Percentiles rank a stretch among this genome's conserved stretches.
phyloP scores from a whole-genome alignment of 2,329 filamentous ascomycete species.

The Sporothrix brunneoviolacea region DNA sequence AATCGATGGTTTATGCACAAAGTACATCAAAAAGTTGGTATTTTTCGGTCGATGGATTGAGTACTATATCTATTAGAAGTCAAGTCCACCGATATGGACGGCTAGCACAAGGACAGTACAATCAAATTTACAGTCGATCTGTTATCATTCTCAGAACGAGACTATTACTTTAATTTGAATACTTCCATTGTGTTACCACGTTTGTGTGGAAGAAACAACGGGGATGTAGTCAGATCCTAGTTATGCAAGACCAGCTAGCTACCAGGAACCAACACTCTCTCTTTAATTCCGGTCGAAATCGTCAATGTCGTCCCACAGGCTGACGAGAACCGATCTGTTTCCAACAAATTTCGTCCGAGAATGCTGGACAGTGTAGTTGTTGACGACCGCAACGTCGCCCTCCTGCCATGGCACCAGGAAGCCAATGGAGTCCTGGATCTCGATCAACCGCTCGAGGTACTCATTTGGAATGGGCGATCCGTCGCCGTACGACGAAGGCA shows the following conservation, averaged over 20 bases:
- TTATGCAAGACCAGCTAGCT: no score
- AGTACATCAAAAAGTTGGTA: neutral
- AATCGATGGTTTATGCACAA: neutral
- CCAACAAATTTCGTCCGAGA: slow-evolving; percentile 4
- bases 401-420: slow-evolving; percentile 15
- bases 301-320: slow-evolving; percentile 6
- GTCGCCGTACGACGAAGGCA: slow-evolving; percentile 20
- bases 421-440: slow-evolving; percentile 23
- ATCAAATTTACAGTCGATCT: no score
- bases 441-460: slow-evolving; percentile 22
- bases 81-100: no score
- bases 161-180: no score
- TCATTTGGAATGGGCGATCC: slow-evolving; percentile 20
- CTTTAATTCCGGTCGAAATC: neutral
- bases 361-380: slow-evolving; percentile 23
- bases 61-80: no score
- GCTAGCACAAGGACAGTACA: no score
- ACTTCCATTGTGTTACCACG: no score
- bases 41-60: slow-evolving; percentile 21
- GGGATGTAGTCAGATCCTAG: no score
- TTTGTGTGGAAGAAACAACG: no score
- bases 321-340: slow-evolving; percentile 1
- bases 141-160: no score
- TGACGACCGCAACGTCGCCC: slow-evolving; percentile 9
- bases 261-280: no score